phyloP scores from a whole-genome alignment of 805 yeast species.

The Wickerhamiella lipophila region DNA sequence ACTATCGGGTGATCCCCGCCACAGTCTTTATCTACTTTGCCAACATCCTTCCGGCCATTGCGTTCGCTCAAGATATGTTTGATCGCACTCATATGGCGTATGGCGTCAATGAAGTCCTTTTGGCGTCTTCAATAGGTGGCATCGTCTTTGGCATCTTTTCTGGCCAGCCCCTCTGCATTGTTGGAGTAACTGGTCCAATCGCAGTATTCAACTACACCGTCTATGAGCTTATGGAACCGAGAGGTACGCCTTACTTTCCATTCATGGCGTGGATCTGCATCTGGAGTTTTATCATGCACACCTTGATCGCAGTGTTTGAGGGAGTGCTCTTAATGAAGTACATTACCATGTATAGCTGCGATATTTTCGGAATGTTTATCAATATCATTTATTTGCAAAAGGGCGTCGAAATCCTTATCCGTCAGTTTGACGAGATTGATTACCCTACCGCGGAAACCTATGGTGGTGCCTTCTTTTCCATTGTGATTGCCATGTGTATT shows the following conservation, averaged over 20 bases:
- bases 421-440: conserved; percentile 45
- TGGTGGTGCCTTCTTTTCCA: conserved; percentile 53
- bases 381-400: conserved; percentile 79
- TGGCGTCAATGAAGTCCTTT: conserved; percentile 80
- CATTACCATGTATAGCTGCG: conserved; percentile 76
- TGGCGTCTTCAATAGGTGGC: conserved; percentile 81
- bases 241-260: conserved; percentile 50
- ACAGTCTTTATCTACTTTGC: conserved; percentile 77
- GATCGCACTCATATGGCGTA: conserved; percentile 76
- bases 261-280: conserved; percentile 94
- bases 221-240: conserved; percentile 50
- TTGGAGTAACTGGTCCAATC: conserved; percentile 95
- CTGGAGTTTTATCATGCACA: conserved; percentile 80
- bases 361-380: conserved; percentile 84
- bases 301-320: conserved; percentile 57
- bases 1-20: conserved; percentile 80
- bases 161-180: conserved; percentile 89
- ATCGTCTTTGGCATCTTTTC: conserved; percentile 71
- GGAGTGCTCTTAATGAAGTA: conserved; percentile 51
- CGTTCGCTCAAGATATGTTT: conserved; percentile 95
- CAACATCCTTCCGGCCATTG: conserved; percentile 80
- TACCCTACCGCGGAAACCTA: conserved; percentile 21
- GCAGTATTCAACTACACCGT: conserved; percentile 87
- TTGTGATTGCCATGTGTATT: conserved; percentile 64
- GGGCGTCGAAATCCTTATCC: conserved; percentile 67